phyloP scores from a whole-genome alignment of 2,329 filamentous ascomycete species.

The Paecilomyces fulvus region DNA sequence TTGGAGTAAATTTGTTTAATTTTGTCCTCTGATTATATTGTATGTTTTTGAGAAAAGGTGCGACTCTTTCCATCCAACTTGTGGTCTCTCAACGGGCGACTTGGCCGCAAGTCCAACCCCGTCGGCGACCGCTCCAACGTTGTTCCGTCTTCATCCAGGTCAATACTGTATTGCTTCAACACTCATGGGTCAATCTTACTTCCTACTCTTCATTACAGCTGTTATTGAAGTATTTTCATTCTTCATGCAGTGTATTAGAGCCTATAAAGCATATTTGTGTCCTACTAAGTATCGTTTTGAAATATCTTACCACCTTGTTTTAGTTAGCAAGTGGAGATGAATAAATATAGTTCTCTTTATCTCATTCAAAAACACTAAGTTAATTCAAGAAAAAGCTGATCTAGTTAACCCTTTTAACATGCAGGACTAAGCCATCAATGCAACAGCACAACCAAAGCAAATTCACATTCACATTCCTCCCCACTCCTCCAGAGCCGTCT shows the following conservation, averaged over 20 bases:
- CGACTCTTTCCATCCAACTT: constrained; percentile 11
- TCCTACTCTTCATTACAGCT: not conserved
- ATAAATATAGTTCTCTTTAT: no score
- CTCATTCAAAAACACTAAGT: no score
- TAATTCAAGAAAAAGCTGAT: no score
- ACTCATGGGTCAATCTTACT: not conserved
- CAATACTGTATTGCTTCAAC: not conserved
- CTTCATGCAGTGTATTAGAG: no score
- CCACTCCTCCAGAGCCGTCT: constrained; percentile 1
- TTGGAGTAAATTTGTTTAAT: not conserved
- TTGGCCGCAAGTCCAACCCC: not conserved
- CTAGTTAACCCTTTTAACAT: no score
- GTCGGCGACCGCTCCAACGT: constrained; percentile 12
- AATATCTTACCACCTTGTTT: not conserved
- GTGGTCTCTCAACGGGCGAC: not conserved
- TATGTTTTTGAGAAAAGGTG: no score
- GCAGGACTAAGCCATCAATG: not conserved
- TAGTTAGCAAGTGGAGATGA: no score
- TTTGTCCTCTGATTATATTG: not conserved
- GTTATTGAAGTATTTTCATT: not conserved
- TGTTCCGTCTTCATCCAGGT: constrained; percentile 13
- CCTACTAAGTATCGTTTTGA: not conserved
- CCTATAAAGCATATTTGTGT: not conserved
- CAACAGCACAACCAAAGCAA: not conserved
- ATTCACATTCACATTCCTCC: not conserved